These are phyloP conservation scores for Gnomoniopsis sp. DNA, from an alignment of 2,329 filamentous ascomycete genomes.

Conservation along the genomic window DNA sequence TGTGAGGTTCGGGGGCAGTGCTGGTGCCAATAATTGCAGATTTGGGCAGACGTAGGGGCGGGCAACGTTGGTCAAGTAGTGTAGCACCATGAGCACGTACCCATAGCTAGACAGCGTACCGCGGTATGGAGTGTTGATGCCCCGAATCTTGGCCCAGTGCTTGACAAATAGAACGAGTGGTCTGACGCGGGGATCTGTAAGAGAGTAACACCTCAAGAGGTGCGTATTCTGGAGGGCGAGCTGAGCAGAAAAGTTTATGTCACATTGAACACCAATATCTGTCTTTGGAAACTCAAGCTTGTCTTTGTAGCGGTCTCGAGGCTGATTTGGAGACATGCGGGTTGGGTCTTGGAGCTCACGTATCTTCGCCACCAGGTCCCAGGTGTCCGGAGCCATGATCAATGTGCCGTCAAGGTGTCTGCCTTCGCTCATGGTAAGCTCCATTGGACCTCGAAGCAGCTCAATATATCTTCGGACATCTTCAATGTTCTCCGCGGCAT, in stretches of 20 bases:
- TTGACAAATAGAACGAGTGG: conserved; percentile 84
- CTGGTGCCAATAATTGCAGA: conserved; percentile 59
- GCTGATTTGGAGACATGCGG: conserved; percentile 46
- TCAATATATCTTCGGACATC: conserved; percentile 47
- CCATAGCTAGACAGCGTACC: conserved; percentile 88
- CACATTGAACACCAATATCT: conserved; percentile 79
- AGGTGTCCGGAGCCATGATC: conserved; percentile 32
- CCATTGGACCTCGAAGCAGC: conserved; percentile 41
- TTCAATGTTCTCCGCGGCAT: conserved; percentile 32
- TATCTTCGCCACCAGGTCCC: conserved; percentile 38
- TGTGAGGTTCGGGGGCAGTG: conserved; percentile 36
- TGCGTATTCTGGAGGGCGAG: conserved; percentile 81
- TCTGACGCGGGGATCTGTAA: conserved; percentile 72
- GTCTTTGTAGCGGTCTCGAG: conserved; percentile 52
- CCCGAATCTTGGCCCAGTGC: conserved; percentile 81
- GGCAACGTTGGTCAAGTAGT: conserved; percentile 82
- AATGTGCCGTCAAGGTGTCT: conserved; percentile 32
- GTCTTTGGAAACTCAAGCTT: conserved; percentile 73
- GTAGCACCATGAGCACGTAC: conserved; percentile 87
- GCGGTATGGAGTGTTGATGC: conserved; percentile 82
- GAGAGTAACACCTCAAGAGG: conserved; percentile 78
- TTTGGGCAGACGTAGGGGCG: conserved; percentile 82
- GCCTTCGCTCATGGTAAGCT: conserved; percentile 17
- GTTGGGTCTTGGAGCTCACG: conserved; percentile 46
- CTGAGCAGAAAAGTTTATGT: conserved; percentile 87